Evolutionary conservation across 108 stramenopile species (phyloP), one percentile per base, ranked within the genome.

Genomic region (Nitzschia sp.): DNA sequence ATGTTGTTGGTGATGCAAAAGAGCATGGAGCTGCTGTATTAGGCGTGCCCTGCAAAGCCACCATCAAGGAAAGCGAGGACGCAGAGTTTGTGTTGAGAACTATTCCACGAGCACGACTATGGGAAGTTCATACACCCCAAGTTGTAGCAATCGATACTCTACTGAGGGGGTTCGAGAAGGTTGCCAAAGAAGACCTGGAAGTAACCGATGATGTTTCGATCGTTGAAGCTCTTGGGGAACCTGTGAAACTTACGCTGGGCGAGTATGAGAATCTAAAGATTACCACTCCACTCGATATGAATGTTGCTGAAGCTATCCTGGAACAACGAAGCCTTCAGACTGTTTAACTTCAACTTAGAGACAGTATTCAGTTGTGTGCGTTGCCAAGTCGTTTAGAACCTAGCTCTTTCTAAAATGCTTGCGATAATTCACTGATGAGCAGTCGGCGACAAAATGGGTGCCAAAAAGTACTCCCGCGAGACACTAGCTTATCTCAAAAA

Each of bases 231-330:
- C 71, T 97, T 68, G 93, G 91, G 29, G 87, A 91, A 68, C 88
- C 93, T 44, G 96, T 97, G 33, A 94, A 95, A 57, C 73, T 97
- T 60, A 97, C 97, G 15, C 62, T 76, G 59, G 97, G 97, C 50
- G 94, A 97, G 72, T 97, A 97, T 73, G 96, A 95, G 8, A 97
- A 97, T 81, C 69, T 97, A 13, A 97, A 97, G 84, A 92, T 97
- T 47, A 97, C 97, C 0, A 97, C 97, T 1, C 97, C 97, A 8
- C 95, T 96, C 72, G 97, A 97, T 80, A 84, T 97, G 85, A 89
- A 94, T 63, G 86, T 97, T 28, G 97, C 97, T 5, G 62, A 62
- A 25, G 87, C 86, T 11, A 96, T 97, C 75, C 69, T 97, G 67
- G 67, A 75, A 38, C 87, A 94, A n/a, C 70, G 84, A 41, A n/a